Evolutionary conservation across 441 rosid genomes (phyloP).

Genomic region (Geranium incanum): DNA sequence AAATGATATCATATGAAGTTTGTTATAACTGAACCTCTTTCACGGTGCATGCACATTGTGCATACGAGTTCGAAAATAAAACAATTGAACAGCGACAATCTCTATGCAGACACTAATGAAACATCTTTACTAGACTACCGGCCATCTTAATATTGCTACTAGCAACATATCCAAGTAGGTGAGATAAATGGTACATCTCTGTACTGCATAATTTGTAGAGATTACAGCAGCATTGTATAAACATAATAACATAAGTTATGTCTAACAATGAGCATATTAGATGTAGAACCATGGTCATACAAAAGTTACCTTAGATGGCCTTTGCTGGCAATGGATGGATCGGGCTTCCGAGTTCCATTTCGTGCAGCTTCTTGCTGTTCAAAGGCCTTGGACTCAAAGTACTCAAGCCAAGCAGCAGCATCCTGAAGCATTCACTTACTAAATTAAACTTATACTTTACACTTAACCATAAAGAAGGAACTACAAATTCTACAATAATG

Average conservation of each 20-base stretch:
- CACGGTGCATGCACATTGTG: background rate
- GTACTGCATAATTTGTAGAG: no score
- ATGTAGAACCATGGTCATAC: background rate
- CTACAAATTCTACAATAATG: background rate
- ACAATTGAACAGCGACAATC: background rate
- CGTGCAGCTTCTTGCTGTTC: slow-evolving; percentile 89
- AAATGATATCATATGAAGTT: background rate
- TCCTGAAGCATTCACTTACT: slow-evolving; percentile 35
- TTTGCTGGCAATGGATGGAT: slow-evolving; percentile 78
- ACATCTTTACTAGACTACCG: background rate
- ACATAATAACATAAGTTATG: no score
- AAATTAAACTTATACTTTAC: background rate
- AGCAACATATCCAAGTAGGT: no score
- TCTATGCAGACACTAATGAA: background rate
- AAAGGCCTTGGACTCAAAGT: slow-evolving; percentile 67
- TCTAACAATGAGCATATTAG: no score
- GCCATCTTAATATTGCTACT: no score
- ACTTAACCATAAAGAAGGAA: background rate
- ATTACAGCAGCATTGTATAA: no score
- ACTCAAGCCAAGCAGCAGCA: slow-evolving; percentile 85
- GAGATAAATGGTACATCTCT: no score
- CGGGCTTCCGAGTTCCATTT: slow-evolving; percentile 73
- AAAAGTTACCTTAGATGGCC: slow-evolving; percentile 62
- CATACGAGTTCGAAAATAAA: background rate
- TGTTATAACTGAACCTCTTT: slow-evolving; percentile 6